These are phyloP conservation scores for Aspergillus versicolor DNA, from an alignment of 2,329 filamentous ascomycete genomes.

Conservation along the genomic window DNA sequence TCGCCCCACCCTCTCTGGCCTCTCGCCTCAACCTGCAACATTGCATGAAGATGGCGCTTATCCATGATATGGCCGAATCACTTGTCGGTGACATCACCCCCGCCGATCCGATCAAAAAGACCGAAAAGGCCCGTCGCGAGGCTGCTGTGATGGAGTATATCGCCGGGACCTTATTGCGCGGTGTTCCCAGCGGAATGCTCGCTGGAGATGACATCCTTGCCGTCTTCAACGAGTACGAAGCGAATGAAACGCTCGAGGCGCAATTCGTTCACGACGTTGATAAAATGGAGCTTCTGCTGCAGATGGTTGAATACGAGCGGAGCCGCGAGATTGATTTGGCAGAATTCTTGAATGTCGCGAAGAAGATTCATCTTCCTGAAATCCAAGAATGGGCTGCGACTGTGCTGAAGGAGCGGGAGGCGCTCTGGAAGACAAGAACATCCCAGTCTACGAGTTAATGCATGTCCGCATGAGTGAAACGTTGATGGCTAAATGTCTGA, in stretches of 20 bases:
- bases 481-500: constrained; percentile 15
- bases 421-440: constrained; percentile 62
- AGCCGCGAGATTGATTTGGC: constrained; percentile 69
- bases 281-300: constrained; percentile 90
- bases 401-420: constrained; percentile 71
- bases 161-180: constrained; percentile 68
- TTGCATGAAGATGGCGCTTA: constrained; percentile 91
- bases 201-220: constrained; percentile 70
- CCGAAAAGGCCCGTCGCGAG: constrained; percentile 86
- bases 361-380: constrained; percentile 71
- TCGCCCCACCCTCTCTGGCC: constrained; percentile 74
- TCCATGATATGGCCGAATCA: constrained; percentile 97
- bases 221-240: constrained; percentile 96
- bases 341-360: constrained; percentile 81
- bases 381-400: constrained; percentile 77
- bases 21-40: constrained; percentile 71
- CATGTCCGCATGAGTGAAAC: constrained; percentile 6
- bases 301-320: constrained; percentile 97
- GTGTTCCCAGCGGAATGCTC: constrained; percentile 65
- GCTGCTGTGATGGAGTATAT: constrained; percentile 90
- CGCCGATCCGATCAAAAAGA: constrained; percentile 74
- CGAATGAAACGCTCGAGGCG: constrained; percentile 77
- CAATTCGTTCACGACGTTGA: constrained; percentile 95
- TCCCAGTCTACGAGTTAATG: not conserved
- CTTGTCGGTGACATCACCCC: constrained; percentile 97